Percentiles rank a stretch among this genome's conserved stretches.
phyloP scores from a whole-genome alignment of 2,329 filamentous ascomycete genomes.

The Apiospora sp. region DNA sequence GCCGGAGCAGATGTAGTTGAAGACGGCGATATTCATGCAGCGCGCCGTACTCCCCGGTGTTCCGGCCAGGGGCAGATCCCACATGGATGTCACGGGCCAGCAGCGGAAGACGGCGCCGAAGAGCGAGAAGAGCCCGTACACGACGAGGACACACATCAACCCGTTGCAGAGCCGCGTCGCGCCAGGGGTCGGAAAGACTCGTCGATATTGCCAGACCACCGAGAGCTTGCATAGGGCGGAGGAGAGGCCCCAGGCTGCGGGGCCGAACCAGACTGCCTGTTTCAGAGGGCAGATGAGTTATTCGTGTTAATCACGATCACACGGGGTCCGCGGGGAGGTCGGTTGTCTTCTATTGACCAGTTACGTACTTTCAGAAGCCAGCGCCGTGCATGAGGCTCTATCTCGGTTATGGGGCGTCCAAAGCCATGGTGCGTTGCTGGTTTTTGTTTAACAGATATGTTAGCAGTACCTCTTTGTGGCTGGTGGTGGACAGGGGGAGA shows the following conservation, averaged over 20 bases:
- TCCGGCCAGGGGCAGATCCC: not conserved
- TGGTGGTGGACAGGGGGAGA: too few species aligned
- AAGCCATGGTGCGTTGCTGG: not conserved
- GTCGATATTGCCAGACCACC: slow-evolving; percentile 33
- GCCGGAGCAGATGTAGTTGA: not conserved
- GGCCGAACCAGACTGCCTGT: slow-evolving; percentile 34
- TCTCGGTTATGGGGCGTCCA: not conserved
- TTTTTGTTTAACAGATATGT: not conserved
- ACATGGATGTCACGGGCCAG: slow-evolving; percentile 30
- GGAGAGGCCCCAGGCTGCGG: slow-evolving; percentile 34
- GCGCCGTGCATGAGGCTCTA: not conserved
- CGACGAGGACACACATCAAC: slow-evolving; percentile 25
- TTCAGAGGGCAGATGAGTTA: too few species aligned
- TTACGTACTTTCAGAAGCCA: not conserved
- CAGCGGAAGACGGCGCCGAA: slow-evolving; percentile 33
- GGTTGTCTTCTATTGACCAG: not conserved
- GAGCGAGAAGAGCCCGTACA: slow-evolving; percentile 32
- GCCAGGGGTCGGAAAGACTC: slow-evolving; percentile 30
- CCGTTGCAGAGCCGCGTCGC: slow-evolving; percentile 26
- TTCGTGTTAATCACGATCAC: too few species aligned
- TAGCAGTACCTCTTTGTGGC: too few species aligned
- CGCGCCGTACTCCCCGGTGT: not conserved
- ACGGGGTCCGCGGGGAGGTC: too few species aligned
- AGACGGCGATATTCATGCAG: not conserved
- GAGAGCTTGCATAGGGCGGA: slow-evolving; percentile 32